Conservation (phyloP, 768 basidiomycete species). For the Trametes meyenii region DNA sequence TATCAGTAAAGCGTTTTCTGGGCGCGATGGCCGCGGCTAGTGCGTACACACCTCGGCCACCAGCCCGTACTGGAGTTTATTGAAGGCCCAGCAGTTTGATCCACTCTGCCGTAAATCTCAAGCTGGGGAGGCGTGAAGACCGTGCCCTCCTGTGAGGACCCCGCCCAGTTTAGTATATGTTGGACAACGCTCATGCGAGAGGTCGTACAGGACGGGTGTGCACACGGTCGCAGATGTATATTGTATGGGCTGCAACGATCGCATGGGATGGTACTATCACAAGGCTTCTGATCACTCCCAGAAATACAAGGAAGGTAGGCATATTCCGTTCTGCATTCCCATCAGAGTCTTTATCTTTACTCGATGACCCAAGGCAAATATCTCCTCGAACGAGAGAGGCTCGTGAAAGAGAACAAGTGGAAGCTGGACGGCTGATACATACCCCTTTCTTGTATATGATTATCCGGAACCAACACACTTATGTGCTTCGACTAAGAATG, state of each 20-base stretch:
- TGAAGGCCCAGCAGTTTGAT: conserved; percentile 54
- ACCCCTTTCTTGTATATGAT: neutral
- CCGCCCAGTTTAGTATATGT: neutral
- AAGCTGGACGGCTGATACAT: conserved; percentile 49
- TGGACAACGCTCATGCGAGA: neutral
- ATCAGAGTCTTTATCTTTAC: neutral
- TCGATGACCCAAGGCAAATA: conserved; percentile 63
- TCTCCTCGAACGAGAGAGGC: conserved; percentile 75
- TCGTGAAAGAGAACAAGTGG: conserved; percentile 85
- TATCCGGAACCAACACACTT: too few species aligned
- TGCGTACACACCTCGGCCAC: conserved; percentile 40
- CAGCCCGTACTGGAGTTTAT: neutral
- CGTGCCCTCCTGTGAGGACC: conserved; percentile 63
- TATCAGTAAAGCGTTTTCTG: conserved; percentile 84
- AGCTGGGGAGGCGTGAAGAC: conserved; percentile 73
- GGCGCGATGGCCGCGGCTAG: conserved; percentile 83
- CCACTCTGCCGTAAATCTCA: conserved; percentile 77
- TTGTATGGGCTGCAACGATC: conserved; percentile 77
- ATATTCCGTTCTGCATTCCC: neutral
- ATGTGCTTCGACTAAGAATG: too few species aligned
- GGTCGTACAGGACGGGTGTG: conserved; percentile 62
- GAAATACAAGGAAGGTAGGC: conserved; percentile 83
- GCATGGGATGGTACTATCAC: conserved; percentile 83
- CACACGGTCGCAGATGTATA: conserved; percentile 83
- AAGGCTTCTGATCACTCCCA: conserved; percentile 75